Evolutionary conservation across 805 yeast genomes (phyloP).

Genomic region (Saturnispora gosingensis): DNA sequence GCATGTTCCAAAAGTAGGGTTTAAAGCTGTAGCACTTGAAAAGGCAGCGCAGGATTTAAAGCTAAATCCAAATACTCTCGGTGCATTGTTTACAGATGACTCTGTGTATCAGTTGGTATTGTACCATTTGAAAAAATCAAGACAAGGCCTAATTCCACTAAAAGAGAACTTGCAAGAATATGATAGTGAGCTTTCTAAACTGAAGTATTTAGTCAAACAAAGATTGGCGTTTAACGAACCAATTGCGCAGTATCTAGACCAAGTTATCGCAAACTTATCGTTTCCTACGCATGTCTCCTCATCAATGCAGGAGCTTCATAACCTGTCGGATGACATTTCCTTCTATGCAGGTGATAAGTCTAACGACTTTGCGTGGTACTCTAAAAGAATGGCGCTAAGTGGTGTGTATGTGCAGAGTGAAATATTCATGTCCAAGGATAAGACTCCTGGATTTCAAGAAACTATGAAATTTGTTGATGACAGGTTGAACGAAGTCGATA

Average conservation of each 20-base stretch:
- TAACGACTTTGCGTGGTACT: conserved; percentile 85
- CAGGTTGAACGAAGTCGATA: conserved; percentile 44
- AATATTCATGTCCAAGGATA: conserved; percentile 71
- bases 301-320: conserved; percentile 61
- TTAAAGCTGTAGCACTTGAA: conserved; percentile 32
- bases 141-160: conserved; percentile 29
- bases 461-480: conserved; percentile 60
- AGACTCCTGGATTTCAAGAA: conserved; percentile 40
- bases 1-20: conserved; percentile 38
- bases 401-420: conserved; percentile 69
- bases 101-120: conserved; percentile 32
- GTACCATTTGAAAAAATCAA: conserved; percentile 37
- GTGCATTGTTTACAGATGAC: conserved; percentile 28
- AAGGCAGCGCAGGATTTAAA: conserved; percentile 35
- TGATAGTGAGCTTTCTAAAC: conserved; percentile 17
- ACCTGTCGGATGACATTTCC: conserved; percentile 74
- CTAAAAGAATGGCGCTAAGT: conserved; percentile 68
- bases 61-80: conserved; percentile 33
- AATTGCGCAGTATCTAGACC: conserved; percentile 33
- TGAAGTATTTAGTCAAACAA: conserved; percentile 29
- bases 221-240: conserved; percentile 47
- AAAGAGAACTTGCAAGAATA: conserved; percentile 18
- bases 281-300: conserved; percentile 50
- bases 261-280: conserved; percentile 52
- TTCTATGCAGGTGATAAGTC: conserved; percentile 71